Conservation (phyloP, 495 filamentous ascomycete species). For the Penicillium diatomitis region DNA sequence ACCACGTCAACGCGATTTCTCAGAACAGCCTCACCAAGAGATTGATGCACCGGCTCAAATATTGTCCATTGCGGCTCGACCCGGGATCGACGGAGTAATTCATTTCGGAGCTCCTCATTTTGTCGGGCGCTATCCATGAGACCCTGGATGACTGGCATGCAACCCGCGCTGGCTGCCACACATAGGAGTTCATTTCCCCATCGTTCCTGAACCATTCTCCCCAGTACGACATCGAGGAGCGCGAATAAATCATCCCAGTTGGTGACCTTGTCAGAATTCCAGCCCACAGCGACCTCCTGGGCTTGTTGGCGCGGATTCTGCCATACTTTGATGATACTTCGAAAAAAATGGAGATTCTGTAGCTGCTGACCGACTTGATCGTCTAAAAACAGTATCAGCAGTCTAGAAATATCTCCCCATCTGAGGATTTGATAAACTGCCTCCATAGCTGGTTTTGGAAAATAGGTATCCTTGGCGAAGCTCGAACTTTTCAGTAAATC, state of each 20-base stretch:
- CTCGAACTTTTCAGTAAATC: conserved; percentile 11
- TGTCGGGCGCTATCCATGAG: not conserved
- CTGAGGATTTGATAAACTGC: conserved; percentile 15
- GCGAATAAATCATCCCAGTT: not conserved
- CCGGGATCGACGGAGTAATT: not conserved
- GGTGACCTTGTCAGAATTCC: no score
- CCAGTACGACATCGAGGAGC: not conserved
- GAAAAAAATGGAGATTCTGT: not conserved
- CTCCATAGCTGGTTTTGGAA: conserved; percentile 6
- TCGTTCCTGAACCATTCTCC: not conserved
- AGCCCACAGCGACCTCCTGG: no score
- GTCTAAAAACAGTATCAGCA: conserved; percentile 14
- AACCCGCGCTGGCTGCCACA: not conserved
- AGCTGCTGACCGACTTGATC: conserved; percentile 3
- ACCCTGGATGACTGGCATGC: not conserved
- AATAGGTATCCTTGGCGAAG: conserved; percentile 6
- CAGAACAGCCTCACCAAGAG: not conserved
- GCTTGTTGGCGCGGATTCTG: not conserved
- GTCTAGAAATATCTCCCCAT: conserved; percentile 13
- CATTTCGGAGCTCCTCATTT: not conserved
- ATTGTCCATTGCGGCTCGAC: not conserved
- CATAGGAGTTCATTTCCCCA: conserved; percentile 1
- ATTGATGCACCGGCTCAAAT: not conserved
- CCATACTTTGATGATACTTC: not conserved
- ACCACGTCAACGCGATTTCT: not conserved